Base-by-base conservation (phyloP, 2,329 filamentous ascomycete species). In the Penicillium palitans region DNA sequence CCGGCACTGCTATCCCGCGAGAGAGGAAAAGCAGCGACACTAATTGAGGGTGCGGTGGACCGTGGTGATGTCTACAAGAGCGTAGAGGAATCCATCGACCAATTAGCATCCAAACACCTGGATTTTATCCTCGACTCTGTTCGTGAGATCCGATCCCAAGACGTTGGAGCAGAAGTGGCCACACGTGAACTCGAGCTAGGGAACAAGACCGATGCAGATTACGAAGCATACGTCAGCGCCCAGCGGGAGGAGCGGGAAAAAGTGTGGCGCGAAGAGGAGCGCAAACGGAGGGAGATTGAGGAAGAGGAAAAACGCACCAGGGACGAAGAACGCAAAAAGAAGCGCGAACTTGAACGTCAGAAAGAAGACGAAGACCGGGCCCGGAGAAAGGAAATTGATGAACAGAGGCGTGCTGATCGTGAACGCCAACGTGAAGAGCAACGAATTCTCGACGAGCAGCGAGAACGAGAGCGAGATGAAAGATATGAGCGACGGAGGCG, bases 1-100 rank as follows among this genome's bases (percentile, higher is more conserved):
- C 81, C 85, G 0, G 83, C 82, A 35, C 77, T 87, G 47, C 76
- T 88, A 17, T 84, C 83, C 52, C 84, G 85, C 33, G 84, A 87
- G 63, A 80, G 85, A 48, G 79, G 83, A 27, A 84, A 87, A 68
- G 85, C 85, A 29, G 85, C 84, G 10, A 84, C 84, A 1, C 74
- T 88, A 44, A 82, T 88, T 31, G 84, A 87, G 72, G 86, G 86
- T 55, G 84, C 84, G 2, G 85, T 85, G 10, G 85, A 87, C 62
- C 81, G 86, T 55, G 84, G 81, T 60, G 83, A 86, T 59, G 80
- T 87, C 52, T 88, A 88, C 67, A 81, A 81, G 59, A 81, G 77
- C 62, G 83, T 84, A 24, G 83, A 85, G 66, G 73, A 74, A 8
- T 79, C 82, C 15, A 77, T 88, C 47, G 81, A 84, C 64, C 71